phyloP scores from a whole-genome alignment of 2,329 filamentous ascomycete species.

The Fusarium solani-melongenae region DNA sequence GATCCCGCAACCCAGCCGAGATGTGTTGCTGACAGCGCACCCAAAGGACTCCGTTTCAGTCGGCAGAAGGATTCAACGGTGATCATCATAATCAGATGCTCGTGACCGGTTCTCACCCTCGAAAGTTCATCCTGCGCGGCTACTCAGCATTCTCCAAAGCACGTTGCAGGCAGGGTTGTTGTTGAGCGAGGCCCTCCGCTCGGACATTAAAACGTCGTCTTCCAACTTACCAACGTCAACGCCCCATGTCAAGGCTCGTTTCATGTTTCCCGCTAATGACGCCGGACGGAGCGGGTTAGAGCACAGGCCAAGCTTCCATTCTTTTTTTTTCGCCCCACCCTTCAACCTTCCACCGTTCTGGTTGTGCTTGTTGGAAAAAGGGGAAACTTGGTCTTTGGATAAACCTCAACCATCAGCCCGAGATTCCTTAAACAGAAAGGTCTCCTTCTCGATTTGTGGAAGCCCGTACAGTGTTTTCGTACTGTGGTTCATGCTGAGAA shows the following conservation, averaged over 20 bases:
- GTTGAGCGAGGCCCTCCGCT: slow-evolving; percentile 14
- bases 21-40: not conserved
- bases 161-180: slow-evolving; percentile 4
- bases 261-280: slow-evolving; percentile 45
- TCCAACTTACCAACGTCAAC: slow-evolving; percentile 19
- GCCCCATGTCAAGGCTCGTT: slow-evolving; percentile 32
- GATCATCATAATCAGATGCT: not conserved
- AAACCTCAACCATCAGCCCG: slow-evolving; percentile 1
- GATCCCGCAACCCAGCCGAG: not conserved
- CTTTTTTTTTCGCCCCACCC: slow-evolving; percentile 22
- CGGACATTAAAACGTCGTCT: slow-evolving; percentile 33
- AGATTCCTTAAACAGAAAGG: slow-evolving; percentile 7
- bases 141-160: not conserved
- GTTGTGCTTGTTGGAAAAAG: slow-evolving; percentile 17
- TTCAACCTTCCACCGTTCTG: slow-evolving; percentile 14
- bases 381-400: slow-evolving; percentile 1
- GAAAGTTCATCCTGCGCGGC: not conserved
- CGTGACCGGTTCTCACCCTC: not conserved
- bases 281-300: slow-evolving; percentile 33
- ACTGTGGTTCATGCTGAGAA: not conserved
- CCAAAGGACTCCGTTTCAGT: not conserved
- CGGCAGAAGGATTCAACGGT: not conserved
- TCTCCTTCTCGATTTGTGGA: slow-evolving; percentile 4
- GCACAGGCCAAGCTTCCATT: slow-evolving; percentile 33
- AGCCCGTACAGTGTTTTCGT: not conserved